Evolutionary conservation across 495 filamentous ascomycete species (phyloP).

Genomic region (Xylona heveae): DNA sequence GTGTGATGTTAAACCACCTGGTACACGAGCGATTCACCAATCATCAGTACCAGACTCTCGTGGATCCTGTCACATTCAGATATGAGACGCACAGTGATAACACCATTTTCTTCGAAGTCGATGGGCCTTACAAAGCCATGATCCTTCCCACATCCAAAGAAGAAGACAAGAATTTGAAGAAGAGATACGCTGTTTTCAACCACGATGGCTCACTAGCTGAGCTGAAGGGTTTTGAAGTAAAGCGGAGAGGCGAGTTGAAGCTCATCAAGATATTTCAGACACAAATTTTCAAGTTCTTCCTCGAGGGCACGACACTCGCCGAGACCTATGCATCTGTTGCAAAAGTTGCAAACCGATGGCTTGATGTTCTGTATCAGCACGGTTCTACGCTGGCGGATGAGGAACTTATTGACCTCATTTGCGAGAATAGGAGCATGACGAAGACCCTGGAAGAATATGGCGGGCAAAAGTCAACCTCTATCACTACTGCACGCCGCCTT

Average conservation of each 20-base stretch:
- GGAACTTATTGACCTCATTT: conserved; percentile 96
- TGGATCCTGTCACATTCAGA: conserved; percentile 55
- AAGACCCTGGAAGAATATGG: conserved; percentile 96
- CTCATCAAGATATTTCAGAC: conserved; percentile 99
- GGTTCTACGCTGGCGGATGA: conserved; percentile 82
- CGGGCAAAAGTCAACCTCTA: conserved; percentile 86
- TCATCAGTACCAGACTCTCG: conserved; percentile 81
- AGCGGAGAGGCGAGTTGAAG: conserved; percentile 93
- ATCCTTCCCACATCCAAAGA: conserved; percentile 93
- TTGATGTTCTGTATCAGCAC: conserved; percentile 78
- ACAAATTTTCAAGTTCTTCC: conserved; percentile 97
- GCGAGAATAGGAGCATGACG: conserved; percentile 91
- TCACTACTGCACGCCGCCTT: conserved; percentile 88
- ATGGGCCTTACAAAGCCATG: conserved; percentile 95
- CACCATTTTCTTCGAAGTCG: conserved; percentile 98
- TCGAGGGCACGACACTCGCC: conserved; percentile 65
- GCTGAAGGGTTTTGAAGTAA: conserved; percentile 94
- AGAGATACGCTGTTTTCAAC: conserved; percentile 97
- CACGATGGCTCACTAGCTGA: conserved; percentile 94
- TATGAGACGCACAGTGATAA: conserved; percentile 97
- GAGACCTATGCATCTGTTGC: conserved; percentile 88
- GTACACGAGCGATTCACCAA: conserved; percentile 94
- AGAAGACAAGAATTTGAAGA: conserved; percentile 98
- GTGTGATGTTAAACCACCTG: conserved; percentile 97
- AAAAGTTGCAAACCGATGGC: conserved; percentile 86